Evolutionary conservation across 2,329 filamentous ascomycete genomes (phyloP).

Genomic region (Fusarium subtropicale): DNA sequence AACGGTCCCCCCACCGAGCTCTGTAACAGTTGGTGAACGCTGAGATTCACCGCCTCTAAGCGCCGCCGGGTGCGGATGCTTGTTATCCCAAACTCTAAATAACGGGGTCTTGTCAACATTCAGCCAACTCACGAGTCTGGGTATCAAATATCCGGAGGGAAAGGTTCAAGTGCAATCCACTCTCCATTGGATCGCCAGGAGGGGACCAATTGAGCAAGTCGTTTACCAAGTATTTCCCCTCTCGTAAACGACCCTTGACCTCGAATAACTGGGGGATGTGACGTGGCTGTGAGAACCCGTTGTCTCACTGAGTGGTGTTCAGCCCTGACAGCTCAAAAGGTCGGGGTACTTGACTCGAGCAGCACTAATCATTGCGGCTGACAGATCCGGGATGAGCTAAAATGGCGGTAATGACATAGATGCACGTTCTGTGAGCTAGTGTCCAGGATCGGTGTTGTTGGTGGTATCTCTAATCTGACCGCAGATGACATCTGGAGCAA

Average conservation of each 20-base stretch:
- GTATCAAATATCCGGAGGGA: not conserved
- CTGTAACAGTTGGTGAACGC: too few species aligned
- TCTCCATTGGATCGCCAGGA: too few species aligned
- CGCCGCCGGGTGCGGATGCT: not conserved
- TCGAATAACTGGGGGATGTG: not conserved
- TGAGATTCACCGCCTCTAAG: not conserved
- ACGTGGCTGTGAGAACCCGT: not conserved
- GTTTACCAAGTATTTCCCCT: not conserved
- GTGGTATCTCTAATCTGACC: not conserved
- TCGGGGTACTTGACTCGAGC: not conserved
- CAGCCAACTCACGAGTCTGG: not conserved
- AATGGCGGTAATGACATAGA: not conserved
- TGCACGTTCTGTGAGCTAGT: too few species aligned
- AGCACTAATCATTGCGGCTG: not conserved
- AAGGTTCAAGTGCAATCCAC: not conserved
- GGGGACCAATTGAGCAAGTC: not conserved
- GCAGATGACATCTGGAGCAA: accelerated
- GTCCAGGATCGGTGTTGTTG: not conserved
- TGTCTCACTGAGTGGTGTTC: too few species aligned
- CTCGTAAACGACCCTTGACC: not conserved
- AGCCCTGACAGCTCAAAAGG: not conserved
- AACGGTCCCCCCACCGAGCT: not conserved
- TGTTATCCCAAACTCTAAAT: not conserved
- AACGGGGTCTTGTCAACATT: not conserved
- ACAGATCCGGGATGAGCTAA: not conserved